Conservation (phyloP, 2,329 filamentous ascomycete species). For the Stagonosporopsis cucurbitacearum region DNA sequence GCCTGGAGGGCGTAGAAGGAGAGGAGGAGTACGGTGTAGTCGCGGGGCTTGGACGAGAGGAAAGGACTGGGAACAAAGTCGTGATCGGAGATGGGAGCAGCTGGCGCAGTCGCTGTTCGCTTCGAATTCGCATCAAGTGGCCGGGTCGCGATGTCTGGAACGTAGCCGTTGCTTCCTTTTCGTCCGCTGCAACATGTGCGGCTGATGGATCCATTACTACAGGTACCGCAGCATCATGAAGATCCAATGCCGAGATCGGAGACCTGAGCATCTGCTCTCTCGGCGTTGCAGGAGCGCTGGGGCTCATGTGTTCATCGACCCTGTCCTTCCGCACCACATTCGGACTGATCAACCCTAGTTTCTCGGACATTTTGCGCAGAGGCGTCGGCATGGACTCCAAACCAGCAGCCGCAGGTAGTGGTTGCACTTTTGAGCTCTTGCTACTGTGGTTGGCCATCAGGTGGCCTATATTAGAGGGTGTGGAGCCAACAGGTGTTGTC, state of each 20-base stretch:
- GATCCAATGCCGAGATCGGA: not conserved
- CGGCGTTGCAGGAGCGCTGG: too few species aligned
- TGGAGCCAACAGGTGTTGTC: not conserved
- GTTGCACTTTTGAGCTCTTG: not conserved
- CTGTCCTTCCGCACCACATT: not conserved
- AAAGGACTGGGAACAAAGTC: not conserved
- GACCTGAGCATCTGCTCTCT: not conserved
- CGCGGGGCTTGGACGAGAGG: not conserved
- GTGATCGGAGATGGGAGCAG: not conserved
- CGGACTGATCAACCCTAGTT: conserved; percentile 16
- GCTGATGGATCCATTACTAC: not conserved
- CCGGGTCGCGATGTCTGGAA: not conserved
- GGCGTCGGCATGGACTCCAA: conserved; percentile 24
- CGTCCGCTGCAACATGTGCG: not conserved
- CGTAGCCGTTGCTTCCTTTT: not conserved
- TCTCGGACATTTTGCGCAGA: conserved; percentile 23
- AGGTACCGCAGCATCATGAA: not conserved
- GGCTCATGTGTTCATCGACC: not conserved
- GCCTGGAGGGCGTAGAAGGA: conserved; percentile 2
- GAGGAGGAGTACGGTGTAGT: not conserved
- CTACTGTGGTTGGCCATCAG: conserved; percentile 21
- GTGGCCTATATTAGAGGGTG: conserved; percentile 22
- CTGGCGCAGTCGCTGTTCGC: not conserved
- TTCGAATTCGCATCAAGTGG: not conserved
- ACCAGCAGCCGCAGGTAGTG: not conserved